A percentile compares a stretch with the other conserved stretches of the same genome.
Conservation (phyloP, 164 flowering plant genomes). For the Dillenia suffruticosa region DNA sequence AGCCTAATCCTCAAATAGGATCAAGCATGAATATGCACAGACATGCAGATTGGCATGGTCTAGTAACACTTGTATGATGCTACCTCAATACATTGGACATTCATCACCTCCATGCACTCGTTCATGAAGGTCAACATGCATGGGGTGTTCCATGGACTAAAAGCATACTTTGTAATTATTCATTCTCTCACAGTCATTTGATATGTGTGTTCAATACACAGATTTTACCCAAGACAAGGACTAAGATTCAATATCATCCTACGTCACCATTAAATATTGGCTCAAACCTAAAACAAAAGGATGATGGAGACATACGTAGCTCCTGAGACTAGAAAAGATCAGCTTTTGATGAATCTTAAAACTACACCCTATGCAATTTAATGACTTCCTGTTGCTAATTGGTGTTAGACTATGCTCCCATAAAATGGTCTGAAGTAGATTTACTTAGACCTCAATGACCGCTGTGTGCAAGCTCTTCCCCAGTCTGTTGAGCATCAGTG, state of each 20-base stretch:
- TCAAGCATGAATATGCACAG: too few species aligned
- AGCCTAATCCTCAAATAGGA: too few species aligned
- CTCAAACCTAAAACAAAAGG: constrained; percentile 11
- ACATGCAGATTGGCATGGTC: too few species aligned
- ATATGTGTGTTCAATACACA: too few species aligned
- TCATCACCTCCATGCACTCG: too few species aligned
- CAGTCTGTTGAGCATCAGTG: constrained; percentile 33
- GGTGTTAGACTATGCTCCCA: constrained; percentile 55
- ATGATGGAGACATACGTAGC: constrained; percentile 13
- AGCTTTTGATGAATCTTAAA: constrained; percentile 21
- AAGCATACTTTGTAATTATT: too few species aligned
- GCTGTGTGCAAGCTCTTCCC: constrained; percentile 30
- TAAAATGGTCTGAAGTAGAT: constrained; percentile 9
- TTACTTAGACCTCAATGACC: constrained; percentile 22
- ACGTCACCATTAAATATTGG: constrained; percentile 13
- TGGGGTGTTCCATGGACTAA: too few species aligned
- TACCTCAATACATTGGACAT: too few species aligned
- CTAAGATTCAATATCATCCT: constrained; percentile 8
- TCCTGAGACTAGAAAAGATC: constrained; percentile 32
- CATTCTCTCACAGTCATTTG: too few species aligned
- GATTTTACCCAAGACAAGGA: too few species aligned
- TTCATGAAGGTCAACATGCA: too few species aligned
- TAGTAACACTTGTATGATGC: too few species aligned
- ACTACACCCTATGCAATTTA: constrained; percentile 27
- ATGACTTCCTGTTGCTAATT: constrained; percentile 28